Conservation (phyloP, 164 flowering plant genomes). For the Umbellularia californica region DNA sequence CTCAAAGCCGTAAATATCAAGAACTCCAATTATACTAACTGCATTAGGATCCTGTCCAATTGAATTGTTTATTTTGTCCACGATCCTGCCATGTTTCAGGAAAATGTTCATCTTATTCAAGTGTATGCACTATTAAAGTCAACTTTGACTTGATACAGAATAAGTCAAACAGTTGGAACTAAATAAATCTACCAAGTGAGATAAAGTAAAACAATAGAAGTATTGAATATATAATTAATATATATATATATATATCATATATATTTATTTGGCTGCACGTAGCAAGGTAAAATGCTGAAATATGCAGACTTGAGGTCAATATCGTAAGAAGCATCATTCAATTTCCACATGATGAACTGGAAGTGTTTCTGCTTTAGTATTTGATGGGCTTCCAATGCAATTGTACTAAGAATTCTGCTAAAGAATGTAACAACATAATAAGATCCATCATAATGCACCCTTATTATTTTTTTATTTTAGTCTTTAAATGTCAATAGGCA, state of each 20-base stretch:
- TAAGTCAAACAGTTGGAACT: not conserved
- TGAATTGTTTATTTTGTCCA: constrained; percentile 71
- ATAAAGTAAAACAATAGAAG: not conserved
- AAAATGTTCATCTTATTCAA: constrained; percentile 3
- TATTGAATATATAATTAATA: not conserved
- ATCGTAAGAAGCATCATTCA: too few relatives aligned
- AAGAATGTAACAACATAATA: too few relatives aligned
- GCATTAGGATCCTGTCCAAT: constrained; percentile 82
- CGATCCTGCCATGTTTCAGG: constrained; percentile 49
- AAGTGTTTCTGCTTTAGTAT: too few relatives aligned
- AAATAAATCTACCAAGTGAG: not conserved
- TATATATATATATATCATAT: too few relatives aligned
- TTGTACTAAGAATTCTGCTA: too few relatives aligned
- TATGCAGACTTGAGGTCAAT: too few relatives aligned
- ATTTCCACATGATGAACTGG: too few relatives aligned
- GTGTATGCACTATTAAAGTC: not conserved
- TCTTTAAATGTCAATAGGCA: not conserved
- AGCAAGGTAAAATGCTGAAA: too few relatives aligned
- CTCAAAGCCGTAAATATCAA: constrained; percentile 90
- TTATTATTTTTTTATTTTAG: too few relatives aligned
- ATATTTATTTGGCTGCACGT: too few relatives aligned
- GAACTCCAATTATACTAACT: constrained; percentile 67
- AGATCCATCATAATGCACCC: too few relatives aligned
- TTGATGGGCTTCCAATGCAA: too few relatives aligned
- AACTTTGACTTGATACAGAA: not conserved